A percentile compares a stretch with the other conserved stretches of the same genome.
These are phyloP conservation scores for Davidsoniella virescens DNA, from an alignment of 2,329 filamentous ascomycete genomes.

Conservation along the genomic window DNA sequence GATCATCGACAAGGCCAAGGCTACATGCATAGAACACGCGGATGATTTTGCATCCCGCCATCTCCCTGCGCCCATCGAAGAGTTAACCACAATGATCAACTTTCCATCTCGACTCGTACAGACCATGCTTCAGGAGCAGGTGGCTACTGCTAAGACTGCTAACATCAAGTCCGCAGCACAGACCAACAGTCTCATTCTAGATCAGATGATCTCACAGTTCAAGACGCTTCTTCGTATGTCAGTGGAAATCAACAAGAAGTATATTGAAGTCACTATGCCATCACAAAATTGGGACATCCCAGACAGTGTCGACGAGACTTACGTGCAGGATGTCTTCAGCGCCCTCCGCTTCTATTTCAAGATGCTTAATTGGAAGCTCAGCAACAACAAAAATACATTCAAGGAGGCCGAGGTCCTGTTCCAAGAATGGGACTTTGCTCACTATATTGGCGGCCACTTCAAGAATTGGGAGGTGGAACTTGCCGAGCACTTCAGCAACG, in stretches of 20 bases:
- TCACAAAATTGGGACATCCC: conserved; percentile 91
- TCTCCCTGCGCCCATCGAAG: conserved; percentile 89
- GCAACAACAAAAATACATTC: conserved; percentile 96
- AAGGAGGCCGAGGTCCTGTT: conserved; percentile 96
- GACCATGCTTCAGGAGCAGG: conserved; percentile 83
- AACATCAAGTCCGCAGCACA: conserved; percentile 81
- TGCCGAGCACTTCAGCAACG: conserved; percentile 86
- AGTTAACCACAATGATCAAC: conserved; percentile 88
- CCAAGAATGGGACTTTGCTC: conserved; percentile 96
- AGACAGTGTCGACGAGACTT: conserved; percentile 90
- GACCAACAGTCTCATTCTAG: conserved; percentile 83
- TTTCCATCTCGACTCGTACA: conserved; percentile 92
- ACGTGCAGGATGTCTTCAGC: conserved; percentile 80
- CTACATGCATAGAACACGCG: conserved; percentile 74
- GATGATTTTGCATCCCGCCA: conserved; percentile 75
- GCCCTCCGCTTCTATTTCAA: conserved; percentile 97
- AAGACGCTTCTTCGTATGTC: conserved; percentile 84
- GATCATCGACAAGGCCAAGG: conserved; percentile 87
- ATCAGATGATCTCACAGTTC: conserved; percentile 96
- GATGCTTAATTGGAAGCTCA: conserved; percentile 95
- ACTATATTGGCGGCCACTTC: conserved; percentile 80
- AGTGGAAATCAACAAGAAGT: conserved; percentile 82
- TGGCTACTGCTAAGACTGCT: conserved; percentile 80
- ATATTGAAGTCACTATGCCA: conserved; percentile 65
- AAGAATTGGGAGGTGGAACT: conserved; percentile 91